Evolutionary conservation across 2,329 filamentous ascomycete genomes (phyloP).

Genomic region (Arthrinium puccinioides): DNA sequence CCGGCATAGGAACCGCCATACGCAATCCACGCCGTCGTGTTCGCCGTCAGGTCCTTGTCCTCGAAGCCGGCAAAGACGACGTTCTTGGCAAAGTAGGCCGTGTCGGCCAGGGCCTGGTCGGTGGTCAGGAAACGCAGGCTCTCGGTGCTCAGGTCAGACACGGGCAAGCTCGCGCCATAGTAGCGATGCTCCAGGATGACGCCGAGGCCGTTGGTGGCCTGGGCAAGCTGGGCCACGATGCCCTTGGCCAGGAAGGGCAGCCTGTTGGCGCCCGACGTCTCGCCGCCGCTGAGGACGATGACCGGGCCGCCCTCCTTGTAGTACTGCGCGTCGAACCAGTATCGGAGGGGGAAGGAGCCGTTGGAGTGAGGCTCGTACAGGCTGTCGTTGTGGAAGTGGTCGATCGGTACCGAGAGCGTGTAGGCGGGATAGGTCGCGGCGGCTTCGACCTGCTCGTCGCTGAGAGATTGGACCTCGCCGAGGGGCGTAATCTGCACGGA

Average conservation of each 20-base stretch:
- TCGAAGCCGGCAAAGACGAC: constrained; percentile 65
- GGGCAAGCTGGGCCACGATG: constrained; percentile 62
- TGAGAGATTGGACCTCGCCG: not conserved
- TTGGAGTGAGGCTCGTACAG: constrained; percentile 70
- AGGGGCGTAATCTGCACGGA: not conserved
- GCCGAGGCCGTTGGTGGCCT: constrained; percentile 66
- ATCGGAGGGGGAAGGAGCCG: constrained; percentile 62
- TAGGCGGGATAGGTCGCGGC: constrained; percentile 27
- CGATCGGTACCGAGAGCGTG: constrained; percentile 48
- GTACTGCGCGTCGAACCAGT: constrained; percentile 74
- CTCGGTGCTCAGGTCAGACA: constrained; percentile 54
- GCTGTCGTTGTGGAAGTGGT: constrained; percentile 78
- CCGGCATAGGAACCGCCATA: constrained; percentile 85
- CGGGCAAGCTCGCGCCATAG: constrained; percentile 71
- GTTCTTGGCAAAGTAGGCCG: constrained; percentile 71
- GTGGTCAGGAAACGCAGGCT: constrained; percentile 77
- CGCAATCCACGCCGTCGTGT: constrained; percentile 62
- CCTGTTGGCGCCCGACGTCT: constrained; percentile 56
- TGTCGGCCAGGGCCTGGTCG: constrained; percentile 75
- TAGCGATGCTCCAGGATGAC: constrained; percentile 84
- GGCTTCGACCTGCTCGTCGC: constrained; percentile 10
- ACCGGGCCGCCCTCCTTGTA: constrained; percentile 75
- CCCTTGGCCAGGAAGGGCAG: constrained; percentile 71
- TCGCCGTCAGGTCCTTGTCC: constrained; percentile 57
- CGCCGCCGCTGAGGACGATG: constrained; percentile 68